These are phyloP conservation scores for Podospora didyma DNA, from an alignment of 495 filamentous ascomycete genomes.

Conservation along the genomic window DNA sequence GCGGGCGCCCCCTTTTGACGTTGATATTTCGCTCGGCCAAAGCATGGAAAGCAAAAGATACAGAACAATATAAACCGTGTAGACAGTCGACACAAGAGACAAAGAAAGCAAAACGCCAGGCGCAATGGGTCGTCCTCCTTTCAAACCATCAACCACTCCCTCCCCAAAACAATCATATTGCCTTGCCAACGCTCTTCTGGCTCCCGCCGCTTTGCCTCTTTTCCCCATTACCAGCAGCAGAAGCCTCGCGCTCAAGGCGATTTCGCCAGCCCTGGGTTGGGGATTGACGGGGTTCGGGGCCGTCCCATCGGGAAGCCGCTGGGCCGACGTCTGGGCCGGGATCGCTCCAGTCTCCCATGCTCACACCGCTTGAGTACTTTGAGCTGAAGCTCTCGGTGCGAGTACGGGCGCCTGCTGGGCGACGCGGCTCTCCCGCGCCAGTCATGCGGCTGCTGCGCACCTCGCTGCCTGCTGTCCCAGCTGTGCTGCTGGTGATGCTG, in stretches of 20 bases:
- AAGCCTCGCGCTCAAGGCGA: conserved; percentile 11
- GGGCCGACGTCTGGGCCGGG: conserved; percentile 50
- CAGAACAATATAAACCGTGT: background rate
- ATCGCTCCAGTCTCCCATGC: conserved; percentile 47
- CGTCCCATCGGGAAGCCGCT: conserved; percentile 26
- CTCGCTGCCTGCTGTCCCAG: conserved; percentile 17
- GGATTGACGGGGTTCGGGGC: conserved; percentile 20
- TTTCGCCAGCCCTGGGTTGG: conserved; percentile 20
- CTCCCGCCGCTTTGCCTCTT: conserved; percentile 21
- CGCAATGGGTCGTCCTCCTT: background rate
- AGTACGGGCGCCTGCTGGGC: conserved; percentile 15
- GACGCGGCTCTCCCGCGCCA: background rate
- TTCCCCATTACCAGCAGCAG: background rate
- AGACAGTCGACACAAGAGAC: background rate
- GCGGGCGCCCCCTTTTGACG: background rate
- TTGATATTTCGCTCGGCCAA: background rate
- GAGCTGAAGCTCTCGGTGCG: conserved; percentile 36
- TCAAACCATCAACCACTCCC: background rate
- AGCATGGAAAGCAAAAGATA: background rate
- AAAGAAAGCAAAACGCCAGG: background rate
- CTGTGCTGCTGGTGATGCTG: conserved; percentile 17
- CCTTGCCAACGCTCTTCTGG: conserved; percentile 36
- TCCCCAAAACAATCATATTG: conserved; percentile 26
- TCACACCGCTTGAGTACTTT: conserved; percentile 45
- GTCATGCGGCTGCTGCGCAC: conserved; percentile 11